Conservation (phyloP, 164 flowering plant genomes). For the Macadamia integrifolia region DNA sequence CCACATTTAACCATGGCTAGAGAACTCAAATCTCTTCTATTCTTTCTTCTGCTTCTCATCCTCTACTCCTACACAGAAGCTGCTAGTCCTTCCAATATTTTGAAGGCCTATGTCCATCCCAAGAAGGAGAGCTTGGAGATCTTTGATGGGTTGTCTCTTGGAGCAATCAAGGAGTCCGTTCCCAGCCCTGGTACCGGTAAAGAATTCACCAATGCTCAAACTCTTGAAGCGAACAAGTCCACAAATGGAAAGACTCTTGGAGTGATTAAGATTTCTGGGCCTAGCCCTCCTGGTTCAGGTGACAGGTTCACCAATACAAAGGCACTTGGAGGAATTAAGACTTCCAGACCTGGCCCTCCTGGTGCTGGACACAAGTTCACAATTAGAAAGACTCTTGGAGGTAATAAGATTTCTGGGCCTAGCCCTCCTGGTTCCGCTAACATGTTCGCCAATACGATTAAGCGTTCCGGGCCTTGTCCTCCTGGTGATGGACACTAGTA, state of each 20-base stretch:
- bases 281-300: constrained; percentile 1
- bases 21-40: not conserved
- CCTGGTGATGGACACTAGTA: too few species aligned
- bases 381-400: not conserved
- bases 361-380: not conserved
- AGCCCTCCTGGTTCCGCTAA: not conserved
- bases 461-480: too few species aligned
- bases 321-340: constrained; percentile 7
- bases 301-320: not conserved
- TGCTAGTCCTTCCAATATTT: not conserved
- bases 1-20: not conserved
- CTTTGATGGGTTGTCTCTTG: not conserved
- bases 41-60: not conserved
- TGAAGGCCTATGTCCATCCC: not conserved
- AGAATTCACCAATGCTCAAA: not conserved
- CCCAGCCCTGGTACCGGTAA: constrained; percentile 1
- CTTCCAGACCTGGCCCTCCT: constrained; percentile 5
- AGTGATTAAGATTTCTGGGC: constrained; percentile 1
- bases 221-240: not conserved
- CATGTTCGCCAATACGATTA: constrained; percentile 19
- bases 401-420: too few species aligned
- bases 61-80: not conserved
- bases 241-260: not conserved
- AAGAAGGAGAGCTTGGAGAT: not conserved
- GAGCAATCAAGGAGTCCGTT: constrained; percentile 1